Base-by-base conservation (phyloP, 306 rosid genomes). In the Prunus kanzakura region DNA sequence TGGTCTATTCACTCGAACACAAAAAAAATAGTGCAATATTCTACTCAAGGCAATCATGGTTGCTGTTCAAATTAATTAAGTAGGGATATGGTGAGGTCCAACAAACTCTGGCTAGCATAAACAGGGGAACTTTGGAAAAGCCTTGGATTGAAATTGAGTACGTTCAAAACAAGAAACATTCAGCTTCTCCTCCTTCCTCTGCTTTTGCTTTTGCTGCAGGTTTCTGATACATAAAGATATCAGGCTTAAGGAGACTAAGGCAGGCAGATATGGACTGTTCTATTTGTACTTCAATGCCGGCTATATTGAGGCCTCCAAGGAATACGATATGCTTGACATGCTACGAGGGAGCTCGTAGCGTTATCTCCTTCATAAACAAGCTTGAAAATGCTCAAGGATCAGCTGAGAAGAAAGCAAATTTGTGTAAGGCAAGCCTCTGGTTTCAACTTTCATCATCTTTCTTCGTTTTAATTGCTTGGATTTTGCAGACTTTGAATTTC, bases 241-340 rank as follows among this genome's bases (percentile, higher is more conserved):
- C 43, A 35, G 43, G 43, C 8, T 35, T 35, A 35, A 35, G 43
- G 43, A 35, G 43, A 35, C 43, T 35, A 35, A 35, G 43, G 43
- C 43, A 6, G 14, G 45, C 4, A 4, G 56, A 52, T 7, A 91
- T 94, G 98, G 97, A 94, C 68, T 94, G 98, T 80, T 81, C 82
- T 47, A 84, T 94, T 4, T 94, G 98, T 62, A 85, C 90, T 56
- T 73, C 97, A 46, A 78, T 90, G 88, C 98, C 98, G 0, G 58
- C 76, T 18, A 86, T 86, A 22, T 55, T 91, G 55, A 89, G 98
- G 91, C 91, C 96, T 46, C 98, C 96, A 1, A 89, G 98, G 82
- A 94, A 91, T 43, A 85, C 93, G 45, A 88, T 94, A 63, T 94
- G 97, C 25, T 89, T 80, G 52, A 55, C 89, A 19, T 94, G 97